Base-by-base conservation (phyloP, 176 grass and related monocot genomes). In the Puccinellia tenuiflora region DNA sequence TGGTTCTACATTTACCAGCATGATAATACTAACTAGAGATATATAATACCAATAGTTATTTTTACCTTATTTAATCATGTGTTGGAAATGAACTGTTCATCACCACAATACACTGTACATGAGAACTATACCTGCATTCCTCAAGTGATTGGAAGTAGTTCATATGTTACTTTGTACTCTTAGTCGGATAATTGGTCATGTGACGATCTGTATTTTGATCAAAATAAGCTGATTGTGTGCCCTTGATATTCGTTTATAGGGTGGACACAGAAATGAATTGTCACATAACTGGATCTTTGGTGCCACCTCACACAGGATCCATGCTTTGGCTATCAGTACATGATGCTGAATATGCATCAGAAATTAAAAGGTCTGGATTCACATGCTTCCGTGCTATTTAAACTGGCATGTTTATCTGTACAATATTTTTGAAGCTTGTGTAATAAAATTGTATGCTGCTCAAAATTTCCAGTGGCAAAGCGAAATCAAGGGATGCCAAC, bases 261-360 rank as follows among this genome's bases (percentile, higher is more conserved):
- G 90, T 97, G 71, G 92, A 94, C 84, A 79, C 57, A 42, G 90
- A 97, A 86, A 93, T 92, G 81, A 84, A 92, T 86, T 84, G 93
- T 91, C 95, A 97, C 82, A 85, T 97, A 29, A 92, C 83, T 64
- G 95, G 95, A 89, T 97, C 95, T 75, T 85, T 97, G 68, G 57
- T 89, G 68, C 33, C 86, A 39, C 84, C 90, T 25, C 79, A 92
- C 80, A 97, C 92, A 76, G 95, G 95, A 87, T 94, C 73, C 83
- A 83, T 94, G 76, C 85, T 6, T 64, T 92, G 92, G 92, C 69
- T 97, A 53, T 89, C 87, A 40, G 84, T 70, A 72, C 92, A 91
- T 14, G 85, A 81, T 50, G 37, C 68, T 68, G 80, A 87, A 73
- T 83, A 92, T 85, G 83, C 72, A 76, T 81, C 85, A 68, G 85